phyloP scores from a whole-genome alignment of 768 basidiomycete species.

The Dendrothele bispora region DNA sequence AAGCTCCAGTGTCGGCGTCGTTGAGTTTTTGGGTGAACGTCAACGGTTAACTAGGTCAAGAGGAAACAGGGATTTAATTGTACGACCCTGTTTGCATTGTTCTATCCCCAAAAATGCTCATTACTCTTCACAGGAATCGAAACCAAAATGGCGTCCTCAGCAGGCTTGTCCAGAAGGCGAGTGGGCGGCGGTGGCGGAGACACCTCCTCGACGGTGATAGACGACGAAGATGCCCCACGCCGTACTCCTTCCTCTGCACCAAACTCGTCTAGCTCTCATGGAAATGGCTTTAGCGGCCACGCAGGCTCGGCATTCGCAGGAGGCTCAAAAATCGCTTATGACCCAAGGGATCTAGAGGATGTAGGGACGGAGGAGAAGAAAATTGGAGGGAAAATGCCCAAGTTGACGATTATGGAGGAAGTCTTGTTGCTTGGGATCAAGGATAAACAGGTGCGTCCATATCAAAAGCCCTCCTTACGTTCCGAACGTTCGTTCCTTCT shows the following conservation, averaged over 20 bases:
- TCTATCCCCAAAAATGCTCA: too few relatives aligned
- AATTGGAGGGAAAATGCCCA: constrained; percentile 73
- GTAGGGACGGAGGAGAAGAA: constrained; percentile 58
- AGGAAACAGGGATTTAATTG: too few relatives aligned
- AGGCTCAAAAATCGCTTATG: constrained; percentile 87
- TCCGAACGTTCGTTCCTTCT: too few relatives aligned
- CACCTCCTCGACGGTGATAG: not conserved
- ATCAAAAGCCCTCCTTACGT: too few relatives aligned
- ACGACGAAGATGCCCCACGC: not conserved
- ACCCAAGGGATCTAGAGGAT: constrained; percentile 82
- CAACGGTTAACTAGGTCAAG: too few relatives aligned
- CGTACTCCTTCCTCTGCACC: too few relatives aligned
- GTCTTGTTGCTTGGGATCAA: constrained; percentile 91
- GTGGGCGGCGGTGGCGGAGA: not conserved
- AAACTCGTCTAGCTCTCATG: not conserved
- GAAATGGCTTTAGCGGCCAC: not conserved
- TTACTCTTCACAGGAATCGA: too few relatives aligned
- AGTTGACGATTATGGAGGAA: constrained; percentile 96
- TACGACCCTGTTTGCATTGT: too few relatives aligned
- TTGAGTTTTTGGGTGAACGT: too few relatives aligned
- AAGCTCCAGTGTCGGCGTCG: too few relatives aligned
- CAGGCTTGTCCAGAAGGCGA: not conserved
- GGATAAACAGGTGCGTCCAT: constrained; percentile 87
- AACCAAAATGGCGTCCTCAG: not conserved
- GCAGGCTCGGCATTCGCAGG: constrained; percentile 86